These are phyloP conservation scores for Cryptomeria japonica DNA, from an alignment of 75 land plant species.

Conservation along the genomic window DNA sequence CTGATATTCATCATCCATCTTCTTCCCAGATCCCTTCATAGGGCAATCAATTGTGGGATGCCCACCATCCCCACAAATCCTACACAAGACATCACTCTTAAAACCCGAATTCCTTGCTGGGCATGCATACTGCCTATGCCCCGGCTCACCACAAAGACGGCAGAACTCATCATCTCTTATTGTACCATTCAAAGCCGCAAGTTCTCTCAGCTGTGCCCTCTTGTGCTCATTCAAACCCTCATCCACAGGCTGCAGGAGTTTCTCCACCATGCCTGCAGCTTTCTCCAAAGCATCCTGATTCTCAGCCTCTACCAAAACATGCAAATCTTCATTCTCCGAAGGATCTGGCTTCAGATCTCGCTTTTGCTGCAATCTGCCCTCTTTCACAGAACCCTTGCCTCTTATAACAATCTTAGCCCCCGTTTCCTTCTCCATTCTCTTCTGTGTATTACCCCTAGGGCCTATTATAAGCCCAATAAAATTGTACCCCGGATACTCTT, in stretches of 20 bases:
- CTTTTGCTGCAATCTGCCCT: slow-evolving; percentile 29
- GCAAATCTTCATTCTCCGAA: slow-evolving; percentile 44
- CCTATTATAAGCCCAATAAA: slow-evolving; percentile 56
- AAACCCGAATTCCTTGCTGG: slow-evolving; percentile 48
- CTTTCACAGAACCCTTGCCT: slow-evolving; percentile 49
- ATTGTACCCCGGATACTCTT: slow-evolving; percentile 54
- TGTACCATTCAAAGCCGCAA: slow-evolving; percentile 35
- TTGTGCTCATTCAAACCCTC: slow-evolving; percentile 32
- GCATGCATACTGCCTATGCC: slow-evolving; percentile 30
- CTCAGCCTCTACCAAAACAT: slow-evolving; percentile 54
- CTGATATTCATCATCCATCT: slow-evolving; percentile 98
- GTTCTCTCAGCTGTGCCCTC: slow-evolving; percentile 27
- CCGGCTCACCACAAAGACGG: slow-evolving; percentile 26
- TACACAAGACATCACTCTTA: slow-evolving; percentile 52
- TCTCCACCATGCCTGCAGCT: slow-evolving; percentile 53
- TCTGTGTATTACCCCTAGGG: slow-evolving; percentile 40
- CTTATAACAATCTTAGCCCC: slow-evolving; percentile 46
- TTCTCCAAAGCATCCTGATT: slow-evolving; percentile 31
- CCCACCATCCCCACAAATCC: slow-evolving; percentile 42
- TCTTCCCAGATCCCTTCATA: slow-evolving; percentile 38
- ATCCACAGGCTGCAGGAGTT: slow-evolving; percentile 38
- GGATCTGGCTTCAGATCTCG: slow-evolving; percentile 22
- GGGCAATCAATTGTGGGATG: slow-evolving; percentile 47
- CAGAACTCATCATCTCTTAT: slow-evolving; percentile 21
- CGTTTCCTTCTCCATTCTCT: slow-evolving; percentile 53